These are phyloP conservation scores for Herpotrichia juniperi DNA, from an alignment of 2,329 filamentous ascomycete species.

Conservation along the genomic window DNA sequence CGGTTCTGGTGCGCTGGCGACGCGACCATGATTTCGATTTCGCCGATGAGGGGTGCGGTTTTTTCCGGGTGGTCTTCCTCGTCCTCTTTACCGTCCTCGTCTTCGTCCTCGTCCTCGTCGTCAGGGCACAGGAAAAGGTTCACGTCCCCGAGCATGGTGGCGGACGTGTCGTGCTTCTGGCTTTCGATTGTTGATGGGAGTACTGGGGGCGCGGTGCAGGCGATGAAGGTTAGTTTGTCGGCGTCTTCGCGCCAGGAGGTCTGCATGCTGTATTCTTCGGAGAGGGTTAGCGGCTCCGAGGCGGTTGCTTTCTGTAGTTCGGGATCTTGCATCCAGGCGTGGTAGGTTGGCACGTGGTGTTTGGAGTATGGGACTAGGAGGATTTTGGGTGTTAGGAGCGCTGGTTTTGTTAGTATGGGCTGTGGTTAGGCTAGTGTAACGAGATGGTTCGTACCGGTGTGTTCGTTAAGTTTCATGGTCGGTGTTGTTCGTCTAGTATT, in stretches of 20 bases:
- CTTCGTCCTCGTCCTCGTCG: slow-evolving; percentile 23
- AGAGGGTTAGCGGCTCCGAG: slow-evolving; percentile 79
- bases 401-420: slow-evolving; percentile 52
- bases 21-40: slow-evolving; percentile 89
- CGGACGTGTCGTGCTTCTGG: slow-evolving; percentile 58
- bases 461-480: slow-evolving; percentile 51
- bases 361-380: slow-evolving; percentile 84
- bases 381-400: slow-evolving; percentile 67
- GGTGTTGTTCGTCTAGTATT: background rate
- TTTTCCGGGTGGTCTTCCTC: slow-evolving; percentile 7
- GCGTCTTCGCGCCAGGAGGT: slow-evolving; percentile 78
- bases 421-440: background rate
- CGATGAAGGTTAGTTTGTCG: slow-evolving; percentile 93
- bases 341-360: slow-evolving; percentile 82
- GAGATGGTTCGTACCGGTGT: slow-evolving; percentile 35
- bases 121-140: slow-evolving; percentile 72
- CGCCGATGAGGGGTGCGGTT: slow-evolving; percentile 54
- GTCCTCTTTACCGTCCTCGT: slow-evolving; percentile 21
- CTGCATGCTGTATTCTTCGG: slow-evolving; percentile 91
- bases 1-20: slow-evolving; percentile 60
- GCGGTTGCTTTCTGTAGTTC: slow-evolving; percentile 83
- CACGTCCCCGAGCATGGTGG: slow-evolving; percentile 56
- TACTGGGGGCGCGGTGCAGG: slow-evolving; percentile 56
- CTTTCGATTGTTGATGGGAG: slow-evolving; percentile 6
- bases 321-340: slow-evolving; percentile 80